Conservation (phyloP, 78 protist species). For the Monocercomonoides exilis region DNA sequence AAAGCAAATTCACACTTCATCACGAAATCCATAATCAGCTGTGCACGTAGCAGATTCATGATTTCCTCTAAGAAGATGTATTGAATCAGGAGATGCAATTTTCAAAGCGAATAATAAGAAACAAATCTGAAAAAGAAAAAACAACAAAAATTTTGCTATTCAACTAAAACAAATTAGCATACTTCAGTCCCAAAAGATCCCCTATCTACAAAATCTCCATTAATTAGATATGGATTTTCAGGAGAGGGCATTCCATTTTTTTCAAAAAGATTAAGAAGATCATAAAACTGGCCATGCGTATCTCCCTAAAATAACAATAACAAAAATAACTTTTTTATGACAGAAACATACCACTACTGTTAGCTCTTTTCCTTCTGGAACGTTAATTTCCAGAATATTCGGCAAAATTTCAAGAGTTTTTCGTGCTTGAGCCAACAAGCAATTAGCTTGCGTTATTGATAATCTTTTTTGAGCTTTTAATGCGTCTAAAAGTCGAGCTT, state of each 20-base stretch:
- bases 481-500: neutral
- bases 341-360: neutral
- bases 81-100: neutral
- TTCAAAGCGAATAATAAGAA: neutral
- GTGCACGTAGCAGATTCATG: neutral
- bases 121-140: neutral
- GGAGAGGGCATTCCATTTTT: conserved; percentile 1
- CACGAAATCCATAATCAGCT: conserved; percentile 6
- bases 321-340: neutral
- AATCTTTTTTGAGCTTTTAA: neutral
- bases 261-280: conserved; percentile 5
- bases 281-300: conserved; percentile 21
- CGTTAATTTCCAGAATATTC: neutral
- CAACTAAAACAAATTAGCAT: neutral
- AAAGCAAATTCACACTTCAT: neutral
- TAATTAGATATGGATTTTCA: conserved; percentile 9
- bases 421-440: neutral
- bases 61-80: conserved; percentile 1
- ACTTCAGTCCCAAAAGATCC: conserved; percentile 7
- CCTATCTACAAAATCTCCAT: conserved; percentile 22
- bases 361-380: neutral
- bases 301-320: neutral
- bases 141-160: neutral
- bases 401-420: neutral
- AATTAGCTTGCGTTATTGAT: neutral